phyloP scores from a whole-genome alignment of 805 yeast species.

The Isabelozyma pseudorhagii region DNA sequence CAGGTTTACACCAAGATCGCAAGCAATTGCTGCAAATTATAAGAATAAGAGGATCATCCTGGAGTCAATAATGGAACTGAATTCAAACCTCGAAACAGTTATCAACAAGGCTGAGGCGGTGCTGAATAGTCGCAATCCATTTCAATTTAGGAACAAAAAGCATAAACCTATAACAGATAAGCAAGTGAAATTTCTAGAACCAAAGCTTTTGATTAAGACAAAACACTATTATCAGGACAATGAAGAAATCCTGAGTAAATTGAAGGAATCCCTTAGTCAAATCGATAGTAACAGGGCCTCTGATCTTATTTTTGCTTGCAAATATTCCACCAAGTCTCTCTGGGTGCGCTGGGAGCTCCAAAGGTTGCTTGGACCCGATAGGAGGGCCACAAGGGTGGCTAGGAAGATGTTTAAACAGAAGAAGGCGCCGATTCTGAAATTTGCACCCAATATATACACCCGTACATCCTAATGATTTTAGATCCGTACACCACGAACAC shows the following conservation, averaged over 20 bases:
- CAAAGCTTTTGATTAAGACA: constrained; percentile 8
- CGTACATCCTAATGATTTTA: not conserved
- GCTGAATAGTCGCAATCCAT: not conserved
- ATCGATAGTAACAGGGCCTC: constrained; percentile 14
- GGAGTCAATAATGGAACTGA: constrained; percentile 4
- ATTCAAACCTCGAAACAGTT: constrained; percentile 12
- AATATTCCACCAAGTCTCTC: constrained; percentile 20
- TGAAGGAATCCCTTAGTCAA: constrained; percentile 7
- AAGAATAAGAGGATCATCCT: constrained; percentile 12
- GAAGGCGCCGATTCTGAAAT: not conserved
- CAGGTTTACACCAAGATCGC: constrained; percentile 10
- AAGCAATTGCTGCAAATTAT: constrained; percentile 14
- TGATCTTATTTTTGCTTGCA: constrained; percentile 26
- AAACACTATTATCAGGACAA: constrained; percentile 4
- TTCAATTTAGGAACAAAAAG: not conserved
- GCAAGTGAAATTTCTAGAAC: constrained; percentile 9
- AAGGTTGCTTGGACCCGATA: constrained; percentile 22
- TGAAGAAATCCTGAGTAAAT: constrained; percentile 3
- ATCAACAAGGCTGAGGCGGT: constrained; percentile 15
- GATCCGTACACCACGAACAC: not conserved
- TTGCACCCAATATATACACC: not conserved
- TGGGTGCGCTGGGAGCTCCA: constrained; percentile 31
- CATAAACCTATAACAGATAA: constrained; percentile 8
- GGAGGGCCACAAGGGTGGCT: constrained; percentile 4
- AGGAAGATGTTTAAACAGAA: not conserved